These are phyloP conservation scores for Blastobotrys attinorum DNA, from an alignment of 805 yeast species.

Conservation along the genomic window DNA sequence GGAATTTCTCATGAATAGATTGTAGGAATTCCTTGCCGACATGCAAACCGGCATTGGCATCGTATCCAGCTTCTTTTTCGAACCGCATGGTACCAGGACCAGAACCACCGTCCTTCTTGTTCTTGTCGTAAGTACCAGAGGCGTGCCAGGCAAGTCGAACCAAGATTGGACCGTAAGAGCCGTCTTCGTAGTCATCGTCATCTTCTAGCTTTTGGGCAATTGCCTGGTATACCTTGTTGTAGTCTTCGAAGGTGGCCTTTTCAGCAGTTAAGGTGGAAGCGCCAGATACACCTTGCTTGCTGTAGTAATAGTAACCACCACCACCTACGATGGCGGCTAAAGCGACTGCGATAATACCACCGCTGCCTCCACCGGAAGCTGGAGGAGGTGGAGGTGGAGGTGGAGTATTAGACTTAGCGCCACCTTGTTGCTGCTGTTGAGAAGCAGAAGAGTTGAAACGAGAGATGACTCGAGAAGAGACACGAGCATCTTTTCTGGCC, in stretches of 20 bases:
- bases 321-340: conserved; percentile 20
- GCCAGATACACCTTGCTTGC: conserved; percentile 27
- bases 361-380: conserved; percentile 1
- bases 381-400: conserved; percentile 12
- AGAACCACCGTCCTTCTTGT: conserved; percentile 39
- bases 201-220: conserved; percentile 54
- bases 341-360: conserved; percentile 11
- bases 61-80: conserved; percentile 43
- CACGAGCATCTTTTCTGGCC: background rate
- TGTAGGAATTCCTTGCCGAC: conserved; percentile 49
- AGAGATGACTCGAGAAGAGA: background rate
- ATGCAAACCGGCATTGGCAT: conserved; percentile 57
- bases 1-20: conserved; percentile 47
- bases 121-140: conserved; percentile 64
- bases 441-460: conserved; percentile 7
- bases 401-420: conserved; percentile 2
- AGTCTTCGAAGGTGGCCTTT: conserved; percentile 39
- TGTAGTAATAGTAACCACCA: conserved; percentile 27
- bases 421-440: background rate
- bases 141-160: conserved; percentile 76
- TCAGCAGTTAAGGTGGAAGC: conserved; percentile 27
- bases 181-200: conserved; percentile 47
- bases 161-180: conserved; percentile 64
- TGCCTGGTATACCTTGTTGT: conserved; percentile 68
- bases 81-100: conserved; percentile 61